These are phyloP conservation scores for Globisporangium viniferum DNA, from an alignment of 352 stramenopile genomes.

Conservation along the genomic window DNA sequence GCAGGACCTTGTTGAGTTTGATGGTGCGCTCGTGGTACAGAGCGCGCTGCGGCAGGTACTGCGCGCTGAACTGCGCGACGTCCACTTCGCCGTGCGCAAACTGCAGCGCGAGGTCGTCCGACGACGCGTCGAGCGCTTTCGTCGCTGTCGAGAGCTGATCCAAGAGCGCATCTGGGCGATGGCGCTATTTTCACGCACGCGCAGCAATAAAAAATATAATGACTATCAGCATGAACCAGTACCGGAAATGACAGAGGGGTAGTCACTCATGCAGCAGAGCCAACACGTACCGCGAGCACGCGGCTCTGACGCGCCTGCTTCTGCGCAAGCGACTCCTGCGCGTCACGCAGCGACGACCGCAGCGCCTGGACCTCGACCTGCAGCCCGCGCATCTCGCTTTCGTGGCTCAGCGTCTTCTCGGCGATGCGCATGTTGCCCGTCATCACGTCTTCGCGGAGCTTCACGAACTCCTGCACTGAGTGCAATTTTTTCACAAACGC, in stretches of 20 bases:
- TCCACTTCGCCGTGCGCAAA: conserved; percentile 77
- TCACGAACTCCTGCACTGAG: conserved; percentile 63
- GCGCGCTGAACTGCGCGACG: conserved; percentile 56
- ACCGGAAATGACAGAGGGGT: no score
- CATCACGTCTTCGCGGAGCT: conserved; percentile 72
- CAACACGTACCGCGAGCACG: conserved; percentile 50
- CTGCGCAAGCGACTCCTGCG: conserved; percentile 56
- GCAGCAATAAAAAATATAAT: not conserved
- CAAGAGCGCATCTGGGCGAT: conserved; percentile 66
- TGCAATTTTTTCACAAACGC: conserved; percentile 58
- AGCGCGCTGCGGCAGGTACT: conserved; percentile 64
- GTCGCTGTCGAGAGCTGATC: conserved; percentile 62
- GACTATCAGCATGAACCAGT: not conserved
- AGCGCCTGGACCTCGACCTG: conserved; percentile 52
- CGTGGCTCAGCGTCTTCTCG: conserved; percentile 60
- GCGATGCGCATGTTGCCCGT: conserved; percentile 76
- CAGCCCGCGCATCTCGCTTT: conserved; percentile 44
- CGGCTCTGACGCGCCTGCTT: conserved; percentile 73
- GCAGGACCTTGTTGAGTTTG: conserved; percentile 65
- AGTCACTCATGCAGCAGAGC: no score
- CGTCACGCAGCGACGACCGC: conserved; percentile 38
- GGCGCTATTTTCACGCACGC: conserved; percentile 31
- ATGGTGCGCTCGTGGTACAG: conserved; percentile 76
- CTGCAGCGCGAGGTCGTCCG: conserved; percentile 67
- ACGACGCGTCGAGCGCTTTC: conserved; percentile 57